phyloP scores from a whole-genome alignment of 768 basidiomycete species.

The Sarcodon aspratus region DNA sequence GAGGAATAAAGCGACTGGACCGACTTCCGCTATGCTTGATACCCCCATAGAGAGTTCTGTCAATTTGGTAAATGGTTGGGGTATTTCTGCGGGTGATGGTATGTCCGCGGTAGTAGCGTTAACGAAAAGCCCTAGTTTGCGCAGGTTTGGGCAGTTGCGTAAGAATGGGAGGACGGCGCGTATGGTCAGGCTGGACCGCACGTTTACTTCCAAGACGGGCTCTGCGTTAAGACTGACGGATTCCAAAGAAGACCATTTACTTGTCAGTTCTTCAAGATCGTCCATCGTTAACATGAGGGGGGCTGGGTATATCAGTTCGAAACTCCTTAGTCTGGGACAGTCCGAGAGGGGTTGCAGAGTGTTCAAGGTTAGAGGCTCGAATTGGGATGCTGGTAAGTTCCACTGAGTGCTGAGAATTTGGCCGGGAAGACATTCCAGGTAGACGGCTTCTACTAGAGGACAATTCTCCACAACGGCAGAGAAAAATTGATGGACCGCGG shows the following conservation, averaged over 20 bases:
- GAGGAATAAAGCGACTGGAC: slow-evolving; percentile 38
- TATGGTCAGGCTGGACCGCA: slow-evolving; percentile 21
- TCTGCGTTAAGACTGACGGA: slow-evolving; percentile 13
- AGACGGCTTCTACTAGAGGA: slow-evolving; percentile 32
- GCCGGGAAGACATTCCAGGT: slow-evolving; percentile 20
- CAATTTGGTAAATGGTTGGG: slow-evolving; percentile 12
- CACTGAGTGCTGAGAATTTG: slow-evolving; percentile 7
- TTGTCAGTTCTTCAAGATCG: slow-evolving; percentile 19
- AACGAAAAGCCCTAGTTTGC: slow-evolving; percentile 25
- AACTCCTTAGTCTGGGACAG: slow-evolving; percentile 19
- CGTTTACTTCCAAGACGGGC: slow-evolving; percentile 9
- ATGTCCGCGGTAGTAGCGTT: slow-evolving; percentile 18
- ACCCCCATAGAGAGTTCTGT: slow-evolving; percentile 35
- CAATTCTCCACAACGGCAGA: slow-evolving; percentile 34
- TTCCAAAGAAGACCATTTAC: slow-evolving; percentile 15
- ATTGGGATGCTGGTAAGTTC: slow-evolving; percentile 6
- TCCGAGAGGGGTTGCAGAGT: slow-evolving; percentile 25
- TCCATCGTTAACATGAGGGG: slow-evolving; percentile 14
- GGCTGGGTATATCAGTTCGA: slow-evolving; percentile 17
- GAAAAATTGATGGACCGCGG: slow-evolving; percentile 30
- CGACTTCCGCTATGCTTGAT: slow-evolving; percentile 31
- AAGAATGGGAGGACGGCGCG: slow-evolving; percentile 28
- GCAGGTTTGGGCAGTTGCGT: slow-evolving; percentile 24
- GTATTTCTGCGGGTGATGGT: neutral
- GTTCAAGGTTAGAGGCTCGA: slow-evolving; percentile 21